phyloP scores from a whole-genome alignment of 345 rosid genomes.

The Lumnitzera racemosa region DNA sequence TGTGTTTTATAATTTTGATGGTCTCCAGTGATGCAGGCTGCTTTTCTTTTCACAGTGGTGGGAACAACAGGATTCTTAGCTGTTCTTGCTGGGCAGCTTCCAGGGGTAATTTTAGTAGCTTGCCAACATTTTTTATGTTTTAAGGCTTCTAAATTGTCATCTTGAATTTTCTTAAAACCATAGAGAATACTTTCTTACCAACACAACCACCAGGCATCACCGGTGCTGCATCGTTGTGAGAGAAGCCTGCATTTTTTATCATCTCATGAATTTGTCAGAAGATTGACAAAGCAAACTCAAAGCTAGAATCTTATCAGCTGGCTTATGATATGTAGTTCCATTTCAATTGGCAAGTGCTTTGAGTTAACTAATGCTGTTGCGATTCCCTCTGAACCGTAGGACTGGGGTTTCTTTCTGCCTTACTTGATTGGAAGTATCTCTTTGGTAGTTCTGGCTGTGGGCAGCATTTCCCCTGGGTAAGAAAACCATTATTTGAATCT shows the following conservation, averaged over 20 bases:
- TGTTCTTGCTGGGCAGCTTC: constrained; percentile 88
- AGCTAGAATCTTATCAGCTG: too few relatives aligned
- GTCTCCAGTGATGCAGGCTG: constrained; percentile 68
- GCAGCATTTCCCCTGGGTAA: constrained; percentile 90
- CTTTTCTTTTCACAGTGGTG: constrained; percentile 87
- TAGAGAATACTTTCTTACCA: too few relatives aligned
- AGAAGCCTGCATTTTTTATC: too few relatives aligned
- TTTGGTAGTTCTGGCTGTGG: constrained; percentile 68
- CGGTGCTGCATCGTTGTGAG: too few relatives aligned
- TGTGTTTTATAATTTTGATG: constrained; percentile 16
- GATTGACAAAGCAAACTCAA: too few relatives aligned
- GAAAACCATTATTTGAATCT: constrained; percentile 14
- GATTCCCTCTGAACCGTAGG: constrained; percentile 29
- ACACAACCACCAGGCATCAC: too few relatives aligned
- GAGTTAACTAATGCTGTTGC: background rate
- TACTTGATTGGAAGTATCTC: constrained; percentile 93
- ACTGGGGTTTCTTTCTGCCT: constrained; percentile 96
- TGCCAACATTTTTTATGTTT: background rate
- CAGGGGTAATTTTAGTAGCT: constrained; percentile 48
- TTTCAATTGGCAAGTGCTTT: background rate
- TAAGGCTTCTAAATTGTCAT: too few relatives aligned
- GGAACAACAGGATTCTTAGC: constrained; percentile 75
- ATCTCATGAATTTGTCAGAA: too few relatives aligned
- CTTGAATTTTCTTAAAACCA: too few relatives aligned
- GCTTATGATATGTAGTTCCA: background rate